phyloP scores from a whole-genome alignment of 1,284 basidiomycete genomes.

The Peniophora sp. region DNA sequence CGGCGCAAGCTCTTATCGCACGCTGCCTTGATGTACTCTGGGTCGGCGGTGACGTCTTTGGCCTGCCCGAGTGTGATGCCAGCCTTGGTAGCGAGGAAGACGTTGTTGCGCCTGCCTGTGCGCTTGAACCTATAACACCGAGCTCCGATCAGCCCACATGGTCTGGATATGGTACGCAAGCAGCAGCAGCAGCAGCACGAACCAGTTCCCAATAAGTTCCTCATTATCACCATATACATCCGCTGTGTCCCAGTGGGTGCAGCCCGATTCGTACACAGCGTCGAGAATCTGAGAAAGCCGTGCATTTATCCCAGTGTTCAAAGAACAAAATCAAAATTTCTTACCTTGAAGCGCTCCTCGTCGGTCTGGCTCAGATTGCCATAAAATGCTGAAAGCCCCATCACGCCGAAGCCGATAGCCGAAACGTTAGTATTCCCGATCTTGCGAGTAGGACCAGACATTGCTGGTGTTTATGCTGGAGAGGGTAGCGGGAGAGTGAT shows the following conservation, averaged over 20 bases:
- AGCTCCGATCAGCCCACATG: no score
- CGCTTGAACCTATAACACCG: conserved; percentile 25
- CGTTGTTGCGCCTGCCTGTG: conserved; percentile 14
- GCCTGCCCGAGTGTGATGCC: conserved; percentile 20
- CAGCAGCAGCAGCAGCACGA: no score
- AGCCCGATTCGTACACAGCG: conserved; percentile 26
- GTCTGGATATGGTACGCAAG: no score
- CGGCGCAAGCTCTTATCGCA: conserved; percentile 27
- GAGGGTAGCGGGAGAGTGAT: no score
- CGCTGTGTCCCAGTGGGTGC: conserved; percentile 35
- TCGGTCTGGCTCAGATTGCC: conserved; percentile 25
- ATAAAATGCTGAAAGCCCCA: conserved; percentile 29
- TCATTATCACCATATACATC: conserved; percentile 36
- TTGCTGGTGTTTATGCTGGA: no score
- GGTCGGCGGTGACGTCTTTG: conserved; percentile 19
- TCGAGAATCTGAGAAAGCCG: conserved; percentile 18
- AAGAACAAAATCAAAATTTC: background rate
- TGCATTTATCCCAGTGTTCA: background rate
- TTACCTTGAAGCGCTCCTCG: conserved; percentile 35
- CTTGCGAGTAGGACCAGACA: conserved; percentile 15
- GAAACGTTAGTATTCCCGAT: conserved; percentile 22
- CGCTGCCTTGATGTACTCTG: conserved; percentile 26
- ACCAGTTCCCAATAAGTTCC: conserved; percentile 38
- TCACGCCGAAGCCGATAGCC: conserved; percentile 30
- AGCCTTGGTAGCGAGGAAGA: conserved; percentile 47